Base-by-base conservation (phyloP, 352 stramenopile genomes). In the Phytophthora citricola region DNA sequence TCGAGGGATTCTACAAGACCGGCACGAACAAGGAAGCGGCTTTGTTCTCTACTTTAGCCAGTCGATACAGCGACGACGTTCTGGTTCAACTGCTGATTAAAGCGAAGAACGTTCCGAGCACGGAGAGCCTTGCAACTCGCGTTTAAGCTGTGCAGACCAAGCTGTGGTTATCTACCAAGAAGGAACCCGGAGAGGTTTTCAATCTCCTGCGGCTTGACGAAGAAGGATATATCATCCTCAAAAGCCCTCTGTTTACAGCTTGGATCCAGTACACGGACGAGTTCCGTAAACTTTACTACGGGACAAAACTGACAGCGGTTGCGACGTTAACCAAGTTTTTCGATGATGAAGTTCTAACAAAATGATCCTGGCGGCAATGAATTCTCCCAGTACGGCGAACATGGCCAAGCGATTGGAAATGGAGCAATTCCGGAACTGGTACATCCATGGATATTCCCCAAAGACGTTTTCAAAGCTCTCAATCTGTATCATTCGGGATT, bases 261-360 rank as follows among this genome's bases (percentile, higher is more conserved):
- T 66, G 58, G 58, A 4, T 60, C 9, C 39, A 54, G 41, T 66
- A 60, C 43, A 66, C 58, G 20, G 48, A 60, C 6, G 40, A 47
- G 5, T 66, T 29, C 27, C 34, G 36, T 11, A 56, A 44, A n/a
- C 29, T 59, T 38, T 15, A 58, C 31, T 51, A 38, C 17, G 46
- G 38, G 17, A 51, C 34, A 15, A 36, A 49, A 4, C 9, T 45
- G 3, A 66, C 58, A 5, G 12, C 22, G 3, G 38, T 47, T 9
- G 34, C 22, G 6, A 41, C 39, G 46, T 22, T 66, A 36, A 48
- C 11, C 14, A 32, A 32, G 5, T 17, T 41, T 24, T 66, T 54
- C 32, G 20, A 4, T 4, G 58, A 59, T 31, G 20, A 53, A 31
- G 27, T n/a, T 5, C 11, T 66, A 32, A 22, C 32, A 34, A 60